Evolutionary conservation across 176 grass and related monocot species (phyloP).

Genomic region (Zoysia pacifica): DNA sequence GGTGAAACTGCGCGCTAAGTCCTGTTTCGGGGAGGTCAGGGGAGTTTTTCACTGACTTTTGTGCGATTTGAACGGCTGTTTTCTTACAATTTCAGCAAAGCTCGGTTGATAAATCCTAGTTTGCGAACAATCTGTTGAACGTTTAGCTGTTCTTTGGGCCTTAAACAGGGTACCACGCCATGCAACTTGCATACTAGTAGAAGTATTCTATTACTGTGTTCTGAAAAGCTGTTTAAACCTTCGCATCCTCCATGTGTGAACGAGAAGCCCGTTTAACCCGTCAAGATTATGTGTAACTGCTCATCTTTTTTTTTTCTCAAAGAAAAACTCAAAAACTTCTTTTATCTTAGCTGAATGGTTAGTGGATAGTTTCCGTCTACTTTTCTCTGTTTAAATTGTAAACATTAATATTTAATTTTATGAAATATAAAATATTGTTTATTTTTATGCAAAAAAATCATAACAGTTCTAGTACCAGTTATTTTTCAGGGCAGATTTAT

Average conservation of each 20-base stretch:
- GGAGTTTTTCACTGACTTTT: background rate
- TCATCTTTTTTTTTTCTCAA: too few species aligned
- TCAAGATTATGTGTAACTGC: too few species aligned
- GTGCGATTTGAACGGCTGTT: background rate
- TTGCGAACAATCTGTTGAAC: background rate
- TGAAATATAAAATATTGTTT: too few species aligned
- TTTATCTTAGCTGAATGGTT: constrained; percentile 5
- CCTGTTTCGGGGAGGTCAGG: background rate
- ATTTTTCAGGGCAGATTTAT: too few species aligned
- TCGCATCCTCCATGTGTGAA: too few species aligned
- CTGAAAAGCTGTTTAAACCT: constrained; percentile 16
- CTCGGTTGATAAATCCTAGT: background rate
- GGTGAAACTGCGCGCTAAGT: background rate
- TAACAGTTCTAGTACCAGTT: too few species aligned
- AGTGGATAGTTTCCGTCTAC: background rate
- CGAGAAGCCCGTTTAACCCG: too few species aligned
- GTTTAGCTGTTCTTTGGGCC: background rate
- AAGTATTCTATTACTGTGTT: background rate
- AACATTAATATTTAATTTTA: too few species aligned
- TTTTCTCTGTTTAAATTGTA: too few species aligned
- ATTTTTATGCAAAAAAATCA: too few species aligned
- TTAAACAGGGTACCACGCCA: constrained; percentile 13
- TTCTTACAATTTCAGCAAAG: background rate
- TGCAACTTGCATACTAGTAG: background rate
- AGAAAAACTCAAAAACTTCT: too few species aligned